Evolutionary conservation across 306 rosid species (phyloP).

Genomic region (Casuarina equisetifolia): DNA sequence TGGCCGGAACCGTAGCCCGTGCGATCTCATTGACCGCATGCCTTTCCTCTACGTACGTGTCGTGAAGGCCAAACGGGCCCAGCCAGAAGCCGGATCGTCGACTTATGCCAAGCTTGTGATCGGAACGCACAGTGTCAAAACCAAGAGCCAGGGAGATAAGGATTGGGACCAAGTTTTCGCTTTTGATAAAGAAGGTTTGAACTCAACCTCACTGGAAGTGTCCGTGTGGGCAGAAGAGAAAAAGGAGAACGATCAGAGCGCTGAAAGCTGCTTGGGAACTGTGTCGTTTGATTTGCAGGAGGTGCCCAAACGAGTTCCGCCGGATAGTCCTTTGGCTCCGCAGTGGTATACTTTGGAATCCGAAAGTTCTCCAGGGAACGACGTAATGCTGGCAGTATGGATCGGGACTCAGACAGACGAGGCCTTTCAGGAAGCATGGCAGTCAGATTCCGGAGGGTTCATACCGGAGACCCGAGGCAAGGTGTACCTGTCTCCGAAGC

Average conservation of each 20-base stretch:
- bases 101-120: conserved; percentile 65
- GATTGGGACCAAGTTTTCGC: conserved; percentile 95
- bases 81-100: conserved; percentile 10
- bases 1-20: conserved; percentile 50
- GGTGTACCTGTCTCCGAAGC: conserved; percentile 88
- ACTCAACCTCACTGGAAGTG: conserved; percentile 75
- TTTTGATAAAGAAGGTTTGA: conserved; percentile 73
- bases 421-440: conserved; percentile 93
- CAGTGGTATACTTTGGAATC: conserved; percentile 90
- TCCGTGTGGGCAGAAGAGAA: conserved; percentile 62
- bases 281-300: conserved; percentile 72
- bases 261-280: conserved; percentile 44
- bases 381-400: conserved; percentile 89
- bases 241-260: conserved; percentile 39
- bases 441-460: conserved; percentile 82
- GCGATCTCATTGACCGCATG: conserved; percentile 75
- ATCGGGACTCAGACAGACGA: conserved; percentile 82
- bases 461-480: conserved; percentile 86
- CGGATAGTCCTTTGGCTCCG: conserved; percentile 89
- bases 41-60: conserved; percentile 69
- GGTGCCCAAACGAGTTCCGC: conserved; percentile 82
- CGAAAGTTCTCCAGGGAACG: conserved; percentile 55
- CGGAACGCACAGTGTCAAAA: conserved; percentile 69
- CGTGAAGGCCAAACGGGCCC: conserved; percentile 54
- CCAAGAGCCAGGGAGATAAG: conserved; percentile 52